Evolutionary conservation across 257 asterid species (phyloP).

Genomic region (Ophiorrhiza pumila): DNA sequence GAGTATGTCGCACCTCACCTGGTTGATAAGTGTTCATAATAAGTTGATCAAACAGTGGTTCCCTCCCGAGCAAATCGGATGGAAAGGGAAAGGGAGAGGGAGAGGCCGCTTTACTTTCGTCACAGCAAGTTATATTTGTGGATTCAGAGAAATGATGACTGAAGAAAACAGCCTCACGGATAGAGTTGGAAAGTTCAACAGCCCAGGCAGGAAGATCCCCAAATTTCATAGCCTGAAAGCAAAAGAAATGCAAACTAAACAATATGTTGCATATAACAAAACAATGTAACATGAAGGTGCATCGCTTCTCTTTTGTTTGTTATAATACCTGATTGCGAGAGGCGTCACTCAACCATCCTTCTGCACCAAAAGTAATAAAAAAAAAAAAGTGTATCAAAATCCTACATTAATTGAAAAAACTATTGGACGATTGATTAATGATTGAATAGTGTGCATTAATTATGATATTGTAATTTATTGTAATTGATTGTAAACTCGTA

Average conservation of each 20-base stretch:
- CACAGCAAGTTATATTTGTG: constrained; percentile 11
- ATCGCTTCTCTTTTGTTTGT: too few species aligned
- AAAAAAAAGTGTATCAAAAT: too few species aligned
- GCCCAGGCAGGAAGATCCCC: constrained; percentile 95
- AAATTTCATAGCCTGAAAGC: constrained; percentile 80
- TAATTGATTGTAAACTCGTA: too few species aligned
- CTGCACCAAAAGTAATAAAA: constrained; percentile 69
- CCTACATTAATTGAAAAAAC: too few species aligned
- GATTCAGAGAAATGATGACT: constrained; percentile 25
- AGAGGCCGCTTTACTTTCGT: constrained; percentile 20
- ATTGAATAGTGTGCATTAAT: too few species aligned
- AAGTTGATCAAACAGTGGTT: constrained; percentile 79
- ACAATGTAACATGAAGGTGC: too few species aligned
- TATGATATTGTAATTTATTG: too few species aligned
- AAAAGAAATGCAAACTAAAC: constrained; percentile 8
- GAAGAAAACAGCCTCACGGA: constrained; percentile 45
- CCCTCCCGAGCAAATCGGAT: constrained; percentile 60
- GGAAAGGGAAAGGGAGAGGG: constrained; percentile 51
- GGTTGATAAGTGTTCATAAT: constrained; percentile 82
- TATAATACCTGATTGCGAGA: constrained; percentile 68
- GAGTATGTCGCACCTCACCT: constrained; percentile 68
- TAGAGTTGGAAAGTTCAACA: constrained; percentile 44
- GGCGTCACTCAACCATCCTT: constrained; percentile 61
- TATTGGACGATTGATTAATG: too few species aligned
- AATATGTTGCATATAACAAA: too few species aligned